Evolutionary conservation across 768 basidiomycete species (phyloP).

Genomic region (Pleurotus tuoliensis): DNA sequence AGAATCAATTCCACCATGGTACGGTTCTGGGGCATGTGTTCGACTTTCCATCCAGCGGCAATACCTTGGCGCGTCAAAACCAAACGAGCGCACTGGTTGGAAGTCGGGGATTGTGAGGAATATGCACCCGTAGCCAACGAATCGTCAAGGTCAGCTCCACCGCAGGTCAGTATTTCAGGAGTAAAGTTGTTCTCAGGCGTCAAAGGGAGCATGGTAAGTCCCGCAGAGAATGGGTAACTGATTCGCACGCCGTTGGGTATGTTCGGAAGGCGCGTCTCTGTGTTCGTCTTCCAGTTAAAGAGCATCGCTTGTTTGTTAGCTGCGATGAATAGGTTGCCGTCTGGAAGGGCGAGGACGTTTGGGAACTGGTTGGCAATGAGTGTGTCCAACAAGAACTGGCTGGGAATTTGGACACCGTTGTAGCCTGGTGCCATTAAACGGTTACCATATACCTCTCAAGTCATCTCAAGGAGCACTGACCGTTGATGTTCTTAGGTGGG

Average conservation of each 20-base stretch:
- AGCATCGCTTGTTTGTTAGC: slow-evolving; percentile 40
- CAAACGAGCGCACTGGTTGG: slow-evolving; percentile 39
- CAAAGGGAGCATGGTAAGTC: slow-evolving; percentile 32
- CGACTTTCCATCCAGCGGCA: slow-evolving; percentile 40
- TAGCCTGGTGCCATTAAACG: slow-evolving; percentile 9
- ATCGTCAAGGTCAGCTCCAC: slow-evolving; percentile 34
- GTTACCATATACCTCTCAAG: background rate
- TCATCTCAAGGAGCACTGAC: slow-evolving; percentile 10
- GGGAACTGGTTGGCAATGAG: slow-evolving; percentile 15
- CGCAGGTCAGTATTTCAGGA: slow-evolving; percentile 44
- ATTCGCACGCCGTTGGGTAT: slow-evolving; percentile 42
- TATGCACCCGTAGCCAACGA: slow-evolving; percentile 21
- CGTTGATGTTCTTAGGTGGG: slow-evolving; percentile 34
- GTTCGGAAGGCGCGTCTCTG: slow-evolving; percentile 33
- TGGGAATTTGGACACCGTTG: slow-evolving; percentile 18
- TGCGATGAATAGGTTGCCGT: slow-evolving; percentile 37
- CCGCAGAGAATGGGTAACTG: slow-evolving; percentile 35
- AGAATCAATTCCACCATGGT: slow-evolving; percentile 34
- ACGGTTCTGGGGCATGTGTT: slow-evolving; percentile 36
- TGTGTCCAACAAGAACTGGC: slow-evolving; percentile 10
- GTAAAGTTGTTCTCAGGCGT: slow-evolving; percentile 33
- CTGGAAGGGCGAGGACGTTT: slow-evolving; percentile 31
- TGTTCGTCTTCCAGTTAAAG: slow-evolving; percentile 34
- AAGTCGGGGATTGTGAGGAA: slow-evolving; percentile 36
- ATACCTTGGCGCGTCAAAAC: slow-evolving; percentile 37